Percentiles rank a stretch among this genome's conserved stretches.
phyloP scores from a whole-genome alignment of 768 basidiomycete genomes.

The Macrolepiota fuliginosa region DNA sequence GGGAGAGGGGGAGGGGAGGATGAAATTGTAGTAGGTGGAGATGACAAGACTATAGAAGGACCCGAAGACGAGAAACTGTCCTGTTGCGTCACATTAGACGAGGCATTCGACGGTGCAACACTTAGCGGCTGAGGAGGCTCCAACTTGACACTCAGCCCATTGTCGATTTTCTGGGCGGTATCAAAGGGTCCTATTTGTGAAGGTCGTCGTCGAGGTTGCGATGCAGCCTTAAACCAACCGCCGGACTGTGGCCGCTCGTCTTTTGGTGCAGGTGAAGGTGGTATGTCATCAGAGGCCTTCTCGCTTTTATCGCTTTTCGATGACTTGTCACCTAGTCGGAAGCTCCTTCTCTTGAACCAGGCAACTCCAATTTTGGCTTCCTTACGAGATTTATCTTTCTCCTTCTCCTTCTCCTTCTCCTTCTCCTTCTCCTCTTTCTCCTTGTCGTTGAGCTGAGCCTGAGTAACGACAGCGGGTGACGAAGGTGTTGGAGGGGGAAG shows the following conservation, averaged over 20 bases:
- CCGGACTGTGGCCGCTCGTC: conserved; percentile 16
- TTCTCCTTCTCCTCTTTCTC: conserved; percentile 33
- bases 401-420: conserved; percentile 32
- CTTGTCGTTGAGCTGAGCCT: conserved; percentile 29
- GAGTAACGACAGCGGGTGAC: conserved; percentile 15
- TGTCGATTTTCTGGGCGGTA: conserved; percentile 13
- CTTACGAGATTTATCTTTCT: conserved; percentile 39
- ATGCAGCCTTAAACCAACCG: conserved; percentile 22
- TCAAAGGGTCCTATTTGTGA: conserved; percentile 17
- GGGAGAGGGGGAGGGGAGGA: conserved; percentile 17
- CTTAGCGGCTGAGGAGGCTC: conserved; percentile 16
- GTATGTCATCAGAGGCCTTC: conserved; percentile 13
- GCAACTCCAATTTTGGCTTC: conserved; percentile 30
- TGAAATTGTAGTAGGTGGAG: conserved; percentile 25
- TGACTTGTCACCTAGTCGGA: conserved; percentile 33
- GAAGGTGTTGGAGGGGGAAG: conserved; percentile 23
- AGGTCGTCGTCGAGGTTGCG: conserved; percentile 19
- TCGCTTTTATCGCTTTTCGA: conserved; percentile 10
- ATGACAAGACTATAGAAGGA: conserved; percentile 16
- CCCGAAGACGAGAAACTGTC: background rate
- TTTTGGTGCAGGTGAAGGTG: conserved; percentile 20
- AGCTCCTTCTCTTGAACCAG: conserved; percentile 59
- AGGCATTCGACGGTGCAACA: conserved; percentile 11
- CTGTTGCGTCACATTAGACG: conserved; percentile 6
- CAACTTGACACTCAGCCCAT: conserved; percentile 14